Evolutionary conservation across 2,329 filamentous ascomycete species (phyloP), one percentile per base, ranked within the genome.

Genomic region (Exophiala xenobiotica): DNA sequence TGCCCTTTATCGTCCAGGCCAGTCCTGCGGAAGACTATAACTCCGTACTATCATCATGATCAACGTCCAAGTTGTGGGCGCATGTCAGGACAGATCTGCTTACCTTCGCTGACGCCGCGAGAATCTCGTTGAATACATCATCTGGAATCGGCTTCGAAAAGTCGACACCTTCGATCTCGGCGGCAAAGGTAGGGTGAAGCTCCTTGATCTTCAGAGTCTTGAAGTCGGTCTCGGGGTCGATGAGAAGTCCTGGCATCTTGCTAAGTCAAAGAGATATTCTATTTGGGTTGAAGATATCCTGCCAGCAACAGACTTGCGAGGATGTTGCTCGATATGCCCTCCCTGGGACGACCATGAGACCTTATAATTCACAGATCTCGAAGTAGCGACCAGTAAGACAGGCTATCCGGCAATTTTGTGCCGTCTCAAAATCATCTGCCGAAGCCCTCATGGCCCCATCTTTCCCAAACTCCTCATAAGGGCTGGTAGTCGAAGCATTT

Each of bases 141-240:
- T 67, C 59, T 1, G 62, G 48, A 19, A 70, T 58, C 2, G 65
- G 62, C 19, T 62, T 56, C 4, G 62, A 61, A 47, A 73, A 70
- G 46, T 72, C 65, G 4, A 71, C 62, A 4, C 69, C 68, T 26
- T 61, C 53, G 26, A 73, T 60, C 47, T 73, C 70, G 6, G 68
- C 69, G 3, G 61, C 69, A 56, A 71, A 73, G 19, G 53, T 72
- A 2, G 67, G 65, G 54, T 69, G 66, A 14, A 71, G 61, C 19
- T 66, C 56, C 23, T 62, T 67, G 54, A 68, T 44, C 4, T 59
- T 53, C 47, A 71, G 59, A 56, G 54, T 52, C 2, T 59, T 53
- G 54, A 62, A 65, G 12, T 35, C 22, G 4, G 59, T 29, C 42
- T 57, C 38, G 11, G 38, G 38, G n/a, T 20, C 23, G 38, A 40